These are phyloP conservation scores for Teunomyces pallodes DNA, from an alignment of 805 yeast species.

Conservation along the genomic window DNA sequence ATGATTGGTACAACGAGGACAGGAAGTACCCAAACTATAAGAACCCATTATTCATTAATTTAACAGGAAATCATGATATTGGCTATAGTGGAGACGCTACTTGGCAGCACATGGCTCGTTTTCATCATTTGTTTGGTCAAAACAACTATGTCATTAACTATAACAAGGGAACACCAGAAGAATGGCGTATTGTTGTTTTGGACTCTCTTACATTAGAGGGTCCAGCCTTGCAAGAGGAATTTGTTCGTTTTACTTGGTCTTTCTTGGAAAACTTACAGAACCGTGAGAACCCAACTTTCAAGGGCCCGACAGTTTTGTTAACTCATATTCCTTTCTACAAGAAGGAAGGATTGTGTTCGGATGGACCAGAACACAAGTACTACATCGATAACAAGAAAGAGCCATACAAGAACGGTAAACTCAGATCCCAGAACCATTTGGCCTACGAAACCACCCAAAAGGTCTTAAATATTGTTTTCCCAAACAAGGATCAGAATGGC, in stretches of 20 bases:
- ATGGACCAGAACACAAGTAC: conserved; percentile 65
- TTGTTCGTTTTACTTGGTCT: conserved; percentile 64
- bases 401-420: conserved; percentile 64
- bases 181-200: conserved; percentile 88
- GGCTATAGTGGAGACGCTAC: conserved; percentile 96
- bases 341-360: conserved; percentile 76
- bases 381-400: conserved; percentile 54
- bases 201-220: conserved; percentile 86
- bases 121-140: conserved; percentile 69
- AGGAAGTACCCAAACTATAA: conserved; percentile 35
- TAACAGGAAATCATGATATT: conserved; percentile 94
- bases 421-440: conserved; percentile 86
- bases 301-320: conserved; percentile 77
- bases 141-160: conserved; percentile 81
- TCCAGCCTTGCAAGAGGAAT: conserved; percentile 76
- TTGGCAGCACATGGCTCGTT: conserved; percentile 84
- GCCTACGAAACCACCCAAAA: conserved; percentile 62
- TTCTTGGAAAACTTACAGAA: conserved; percentile 63
- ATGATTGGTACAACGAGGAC: conserved; percentile 57
- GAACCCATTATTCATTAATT: conserved; percentile 71
- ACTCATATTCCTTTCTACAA: conserved; percentile 92
- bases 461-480: conserved; percentile 71
- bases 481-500: conserved; percentile 62
- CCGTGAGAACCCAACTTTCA: conserved; percentile 44
- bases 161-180: conserved; percentile 57